Percentiles rank a stretch among this genome's conserved stretches.
Evolutionary conservation across 306 rosid species (phyloP).

Genomic region (Ormosia semicastrata): DNA sequence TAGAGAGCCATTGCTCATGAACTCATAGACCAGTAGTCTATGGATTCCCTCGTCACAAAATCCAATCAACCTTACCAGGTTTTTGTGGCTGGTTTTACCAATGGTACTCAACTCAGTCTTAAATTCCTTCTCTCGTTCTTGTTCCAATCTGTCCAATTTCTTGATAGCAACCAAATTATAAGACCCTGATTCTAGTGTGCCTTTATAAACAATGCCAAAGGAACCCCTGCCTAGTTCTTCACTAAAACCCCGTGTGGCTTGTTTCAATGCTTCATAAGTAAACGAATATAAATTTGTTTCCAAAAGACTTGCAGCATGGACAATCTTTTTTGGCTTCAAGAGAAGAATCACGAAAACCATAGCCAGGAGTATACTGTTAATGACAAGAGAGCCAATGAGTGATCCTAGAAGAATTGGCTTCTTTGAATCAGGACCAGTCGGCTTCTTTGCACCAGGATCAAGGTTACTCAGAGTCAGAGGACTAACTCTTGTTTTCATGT

Average conservation of each 20-base stretch:
- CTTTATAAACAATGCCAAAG: slow-evolving; percentile 49
- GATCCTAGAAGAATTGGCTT: slow-evolving; percentile 26
- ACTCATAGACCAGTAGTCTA: slow-evolving; percentile 39
- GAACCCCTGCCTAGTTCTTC: slow-evolving; percentile 47
- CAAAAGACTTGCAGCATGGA: slow-evolving; percentile 6
- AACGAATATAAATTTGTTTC: slow-evolving; percentile 37
- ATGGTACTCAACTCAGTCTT: slow-evolving; percentile 40
- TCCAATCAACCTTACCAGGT: slow-evolving; percentile 41
- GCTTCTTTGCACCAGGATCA: no score
- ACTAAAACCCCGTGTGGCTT: slow-evolving; percentile 37
- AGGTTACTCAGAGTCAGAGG: neutral
- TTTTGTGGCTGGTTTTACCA: slow-evolving; percentile 44
- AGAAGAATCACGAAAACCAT: neutral
- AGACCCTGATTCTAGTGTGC: slow-evolving; percentile 23
- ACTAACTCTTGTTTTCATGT: no score
- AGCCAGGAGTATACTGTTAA: slow-evolving; percentile 24
- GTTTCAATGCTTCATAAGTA: slow-evolving; percentile 28
- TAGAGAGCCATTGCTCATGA: slow-evolving; percentile 41
- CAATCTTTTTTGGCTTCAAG: slow-evolving; percentile 21
- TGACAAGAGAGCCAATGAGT: slow-evolving; percentile 24
- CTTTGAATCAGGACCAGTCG: neutral
- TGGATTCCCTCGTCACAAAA: slow-evolving; percentile 43
- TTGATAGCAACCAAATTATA: slow-evolving; percentile 32
- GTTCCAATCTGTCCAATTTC: slow-evolving; percentile 44
- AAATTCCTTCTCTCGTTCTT: slow-evolving; percentile 45